phyloP scores from a whole-genome alignment of 1,284 basidiomycete genomes.

The Xerocomus cyaneibrunnescens region DNA sequence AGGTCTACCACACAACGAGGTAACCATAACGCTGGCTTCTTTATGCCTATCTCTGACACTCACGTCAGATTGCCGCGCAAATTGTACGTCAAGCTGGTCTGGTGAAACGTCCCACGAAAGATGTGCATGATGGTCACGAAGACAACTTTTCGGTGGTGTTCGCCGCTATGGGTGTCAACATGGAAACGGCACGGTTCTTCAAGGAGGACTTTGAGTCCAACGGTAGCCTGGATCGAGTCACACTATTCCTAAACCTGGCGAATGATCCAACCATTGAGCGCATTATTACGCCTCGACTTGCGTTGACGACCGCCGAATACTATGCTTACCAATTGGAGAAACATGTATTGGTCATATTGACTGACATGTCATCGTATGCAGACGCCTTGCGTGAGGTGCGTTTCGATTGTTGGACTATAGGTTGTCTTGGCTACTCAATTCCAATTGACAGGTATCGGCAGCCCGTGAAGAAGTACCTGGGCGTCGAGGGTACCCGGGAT shows the following conservation, averaged over 20 bases:
- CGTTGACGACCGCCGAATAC: constrained; percentile 98
- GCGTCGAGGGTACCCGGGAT: constrained; percentile 98
- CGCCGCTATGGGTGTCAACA: constrained; percentile 99
- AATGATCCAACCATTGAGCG: constrained; percentile 99
- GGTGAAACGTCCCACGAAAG: constrained; percentile 94
- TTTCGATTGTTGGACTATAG: constrained; percentile 13
- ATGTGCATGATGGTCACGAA: constrained; percentile 98
- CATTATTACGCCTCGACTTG: constrained; percentile 98
- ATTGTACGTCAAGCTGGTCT: constrained; percentile 99
- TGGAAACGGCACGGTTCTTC: constrained; percentile 99
- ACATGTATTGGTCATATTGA: constrained; percentile 98
- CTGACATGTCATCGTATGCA: constrained; percentile 98
- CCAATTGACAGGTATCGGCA: constrained; percentile 75
- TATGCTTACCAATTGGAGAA: constrained; percentile 99
- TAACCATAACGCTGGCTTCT: constrained; percentile 38
- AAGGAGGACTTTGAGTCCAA: constrained; percentile 99
- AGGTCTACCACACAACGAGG: constrained; percentile 98
- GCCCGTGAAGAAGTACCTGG: constrained; percentile 99
- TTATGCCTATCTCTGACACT: constrained; percentile 21
- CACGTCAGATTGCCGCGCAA: constrained; percentile 91
- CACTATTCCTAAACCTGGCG: constrained; percentile 97
- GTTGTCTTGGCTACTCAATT: constrained; percentile 18
- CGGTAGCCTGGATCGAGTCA: constrained; percentile 96
- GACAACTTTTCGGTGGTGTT: constrained; percentile 99
- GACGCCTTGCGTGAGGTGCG: constrained; percentile 93